phyloP scores from a whole-genome alignment of 2,329 filamentous ascomycete genomes.

The Microdochium nivale region DNA sequence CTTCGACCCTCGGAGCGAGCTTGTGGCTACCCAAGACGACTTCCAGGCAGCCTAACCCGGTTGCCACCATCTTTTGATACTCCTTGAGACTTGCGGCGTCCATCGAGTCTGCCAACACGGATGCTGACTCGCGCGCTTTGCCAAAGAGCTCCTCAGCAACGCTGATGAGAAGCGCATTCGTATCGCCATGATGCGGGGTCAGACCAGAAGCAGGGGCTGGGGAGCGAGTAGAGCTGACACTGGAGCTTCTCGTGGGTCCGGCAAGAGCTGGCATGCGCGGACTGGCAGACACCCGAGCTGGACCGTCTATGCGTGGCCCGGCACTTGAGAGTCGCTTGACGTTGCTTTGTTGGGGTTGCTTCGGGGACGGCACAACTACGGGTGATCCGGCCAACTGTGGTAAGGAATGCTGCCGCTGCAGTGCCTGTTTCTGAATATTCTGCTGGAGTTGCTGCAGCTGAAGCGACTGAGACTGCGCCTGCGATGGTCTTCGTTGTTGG shows the following conservation, averaged over 20 bases:
- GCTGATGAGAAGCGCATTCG: conserved; percentile 54
- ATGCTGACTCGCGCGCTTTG: conserved; percentile 51
- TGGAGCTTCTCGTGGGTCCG: conserved; percentile 18
- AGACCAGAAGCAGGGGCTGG: conserved; percentile 22
- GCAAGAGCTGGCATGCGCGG: conserved; percentile 17
- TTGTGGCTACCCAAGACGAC: conserved; percentile 54
- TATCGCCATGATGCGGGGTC: conserved; percentile 37
- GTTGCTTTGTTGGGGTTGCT: conserved; percentile 13
- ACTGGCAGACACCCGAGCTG: conserved; percentile 19
- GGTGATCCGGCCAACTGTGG: conserved; percentile 12
- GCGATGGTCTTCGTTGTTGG: neutral
- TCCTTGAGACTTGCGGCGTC: conserved; percentile 46
- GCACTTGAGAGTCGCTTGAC: conserved; percentile 11
- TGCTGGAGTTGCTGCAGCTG: neutral
- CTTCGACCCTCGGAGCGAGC: conserved; percentile 58
- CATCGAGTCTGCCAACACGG: conserved; percentile 37
- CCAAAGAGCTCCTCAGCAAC: conserved; percentile 69
- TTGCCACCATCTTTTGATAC: conserved; percentile 65
- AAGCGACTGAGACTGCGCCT: neutral
- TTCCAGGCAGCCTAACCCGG: conserved; percentile 65
- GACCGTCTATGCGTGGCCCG: conserved; percentile 15
- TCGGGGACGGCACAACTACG: conserved; percentile 15
- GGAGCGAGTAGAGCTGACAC: conserved; percentile 21
- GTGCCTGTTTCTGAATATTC: conserved; percentile 8
- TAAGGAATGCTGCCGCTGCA: conserved; percentile 3